Conservation (phyloP, 2,329 filamentous ascomycete genomes). For the Tricladium varicosporioides region DNA sequence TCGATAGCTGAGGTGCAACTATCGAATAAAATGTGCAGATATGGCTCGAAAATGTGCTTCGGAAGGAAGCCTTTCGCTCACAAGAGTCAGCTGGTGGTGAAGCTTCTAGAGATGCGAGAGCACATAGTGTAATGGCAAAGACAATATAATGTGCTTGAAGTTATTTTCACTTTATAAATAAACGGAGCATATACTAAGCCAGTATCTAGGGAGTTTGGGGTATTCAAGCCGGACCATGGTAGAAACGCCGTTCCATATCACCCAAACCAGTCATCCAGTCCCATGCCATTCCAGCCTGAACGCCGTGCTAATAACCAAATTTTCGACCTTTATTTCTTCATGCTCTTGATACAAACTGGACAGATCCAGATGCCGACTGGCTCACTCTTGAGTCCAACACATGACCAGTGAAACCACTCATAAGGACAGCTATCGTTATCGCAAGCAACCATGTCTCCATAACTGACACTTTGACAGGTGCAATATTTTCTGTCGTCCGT, state of each 20-base stretch:
- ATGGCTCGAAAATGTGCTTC: too few species aligned
- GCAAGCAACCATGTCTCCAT: conserved; percentile 86
- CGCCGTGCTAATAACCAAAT: conserved; percentile 8
- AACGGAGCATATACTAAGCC: too few species aligned
- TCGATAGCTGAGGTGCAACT: too few species aligned
- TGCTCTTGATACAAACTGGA: conserved; percentile 54
- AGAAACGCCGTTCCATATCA: not conserved
- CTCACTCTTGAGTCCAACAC: conserved; percentile 66
- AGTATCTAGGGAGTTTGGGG: too few species aligned
- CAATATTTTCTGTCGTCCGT: conserved; percentile 79
- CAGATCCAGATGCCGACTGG: conserved; percentile 68
- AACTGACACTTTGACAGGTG: conserved; percentile 78
- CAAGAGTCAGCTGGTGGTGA: too few species aligned
- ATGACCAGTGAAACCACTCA: conserved; percentile 87
- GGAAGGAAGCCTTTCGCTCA: too few species aligned
- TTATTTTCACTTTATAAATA: too few species aligned
- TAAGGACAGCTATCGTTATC: conserved; percentile 79
- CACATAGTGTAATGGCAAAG: too few species aligned
- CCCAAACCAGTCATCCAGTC: not conserved
- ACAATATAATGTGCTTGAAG: too few species aligned
- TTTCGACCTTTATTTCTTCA: conserved; percentile 13
- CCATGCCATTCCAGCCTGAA: not conserved
- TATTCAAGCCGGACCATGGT: too few species aligned
- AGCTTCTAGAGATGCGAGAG: too few species aligned
- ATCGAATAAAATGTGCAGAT: too few species aligned